Conservation (phyloP, 2,329 filamentous ascomycete species). For the Fusarium oxysporum region DNA sequence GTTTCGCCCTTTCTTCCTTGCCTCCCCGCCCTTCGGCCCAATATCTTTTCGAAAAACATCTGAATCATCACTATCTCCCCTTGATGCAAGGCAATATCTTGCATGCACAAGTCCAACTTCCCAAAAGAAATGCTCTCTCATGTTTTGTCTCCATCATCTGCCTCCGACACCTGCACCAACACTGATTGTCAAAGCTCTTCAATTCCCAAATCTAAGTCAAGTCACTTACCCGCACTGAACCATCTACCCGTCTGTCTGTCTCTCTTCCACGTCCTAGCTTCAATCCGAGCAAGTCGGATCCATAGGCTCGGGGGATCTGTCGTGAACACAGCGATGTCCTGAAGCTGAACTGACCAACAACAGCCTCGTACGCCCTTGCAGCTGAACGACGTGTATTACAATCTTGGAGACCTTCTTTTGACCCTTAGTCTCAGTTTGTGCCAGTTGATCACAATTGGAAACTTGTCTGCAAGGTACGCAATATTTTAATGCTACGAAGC, state of each 20-base stretch:
- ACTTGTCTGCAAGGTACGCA: constrained; percentile 30
- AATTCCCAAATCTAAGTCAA: constrained; percentile 45
- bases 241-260: constrained; percentile 38
- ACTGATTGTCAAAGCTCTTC: constrained; percentile 45
- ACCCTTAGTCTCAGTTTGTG: constrained; percentile 35
- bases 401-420: constrained; percentile 26
- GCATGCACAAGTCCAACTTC: constrained; percentile 48
- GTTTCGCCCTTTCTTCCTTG: constrained; percentile 35
- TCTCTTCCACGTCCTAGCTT: constrained; percentile 30
- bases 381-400: constrained; percentile 20
- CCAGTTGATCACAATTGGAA: constrained; percentile 25
- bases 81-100: constrained; percentile 49
- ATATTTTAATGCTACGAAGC: constrained; percentile 10
- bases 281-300: constrained; percentile 16
- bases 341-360: constrained; percentile 38
- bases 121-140: constrained; percentile 51
- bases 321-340: constrained; percentile 18
- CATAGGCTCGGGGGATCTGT: constrained; percentile 19
- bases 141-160: constrained; percentile 45
- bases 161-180: constrained; percentile 40
- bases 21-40: constrained; percentile 36
- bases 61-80: constrained; percentile 42
- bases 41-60: constrained; percentile 33
- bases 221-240: constrained; percentile 39
- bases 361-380: constrained; percentile 39